Evolutionary conservation across 2,329 filamentous ascomycete genomes (phyloP).

Genomic region (Dendrostoma leiphaemia): DNA sequence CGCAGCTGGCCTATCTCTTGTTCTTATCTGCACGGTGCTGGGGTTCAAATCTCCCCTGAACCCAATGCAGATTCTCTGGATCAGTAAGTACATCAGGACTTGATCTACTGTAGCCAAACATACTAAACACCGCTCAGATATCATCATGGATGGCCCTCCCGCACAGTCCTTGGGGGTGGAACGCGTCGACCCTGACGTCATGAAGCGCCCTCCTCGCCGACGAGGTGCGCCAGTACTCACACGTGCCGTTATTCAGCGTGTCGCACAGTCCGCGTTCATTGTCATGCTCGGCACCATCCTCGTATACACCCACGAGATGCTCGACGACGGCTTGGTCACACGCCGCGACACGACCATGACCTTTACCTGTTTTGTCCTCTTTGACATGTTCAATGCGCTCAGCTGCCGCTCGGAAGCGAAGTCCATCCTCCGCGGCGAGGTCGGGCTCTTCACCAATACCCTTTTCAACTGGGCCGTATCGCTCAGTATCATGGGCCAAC

Average conservation of each 20-base stretch:
- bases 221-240: conserved; percentile 92
- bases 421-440: conserved; percentile 81
- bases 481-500: conserved; percentile 79
- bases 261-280: conserved; percentile 80
- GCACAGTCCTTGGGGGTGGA: conserved; percentile 97
- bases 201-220: conserved; percentile 83
- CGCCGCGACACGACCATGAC: conserved; percentile 98
- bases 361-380: conserved; percentile 97
- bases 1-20: conserved; percentile 86
- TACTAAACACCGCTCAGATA: conserved; percentile 58
- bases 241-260: conserved; percentile 73
- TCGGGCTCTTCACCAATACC: conserved; percentile 78
- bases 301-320: conserved; percentile 91
- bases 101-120: too few relatives aligned
- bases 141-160: conserved; percentile 98
- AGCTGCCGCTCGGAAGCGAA: conserved; percentile 90
- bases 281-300: conserved; percentile 92
- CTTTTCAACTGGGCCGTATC: conserved; percentile 97
- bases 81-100: conserved; percentile 63
- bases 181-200: conserved; percentile 88
- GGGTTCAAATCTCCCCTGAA: conserved; percentile 96
- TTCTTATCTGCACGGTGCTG: conserved; percentile 87
- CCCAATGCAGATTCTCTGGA: conserved; percentile 99
- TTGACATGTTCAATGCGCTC: conserved; percentile 99
- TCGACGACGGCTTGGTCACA: conserved; percentile 75